Percentiles rank a stretch among this genome's conserved stretches.
Evolutionary conservation across 768 basidiomycete genomes (phyloP).

Genomic region (Mycena amicta): DNA sequence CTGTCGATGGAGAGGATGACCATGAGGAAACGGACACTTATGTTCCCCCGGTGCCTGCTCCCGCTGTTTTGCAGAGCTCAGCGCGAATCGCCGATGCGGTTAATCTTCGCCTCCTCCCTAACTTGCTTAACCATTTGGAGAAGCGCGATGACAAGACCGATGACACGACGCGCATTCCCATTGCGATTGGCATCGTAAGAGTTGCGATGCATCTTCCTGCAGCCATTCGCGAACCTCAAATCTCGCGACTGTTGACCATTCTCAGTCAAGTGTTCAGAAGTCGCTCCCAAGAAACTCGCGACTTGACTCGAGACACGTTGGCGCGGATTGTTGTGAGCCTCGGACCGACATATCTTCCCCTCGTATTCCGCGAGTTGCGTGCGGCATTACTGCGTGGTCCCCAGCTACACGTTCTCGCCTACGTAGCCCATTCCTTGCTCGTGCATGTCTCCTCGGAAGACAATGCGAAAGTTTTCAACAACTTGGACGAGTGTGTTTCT

Average conservation of each 20-base stretch:
- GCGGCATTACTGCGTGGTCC: constrained; percentile 87
- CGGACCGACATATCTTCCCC: constrained; percentile 73
- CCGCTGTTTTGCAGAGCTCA: constrained; percentile 22
- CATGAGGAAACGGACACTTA: constrained; percentile 35
- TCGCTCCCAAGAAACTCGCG: constrained; percentile 89
- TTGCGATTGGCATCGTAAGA: constrained; percentile 83
- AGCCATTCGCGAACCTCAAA: constrained; percentile 62
- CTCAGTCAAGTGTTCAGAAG: constrained; percentile 92
- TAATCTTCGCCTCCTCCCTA: constrained; percentile 73
- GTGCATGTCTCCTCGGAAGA: constrained; percentile 75
- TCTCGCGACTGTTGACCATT: constrained; percentile 76
- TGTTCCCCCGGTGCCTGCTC: constrained; percentile 22
- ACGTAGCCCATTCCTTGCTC: constrained; percentile 78
- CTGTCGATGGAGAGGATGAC: constrained; percentile 30
- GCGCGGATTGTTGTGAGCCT: constrained; percentile 75
- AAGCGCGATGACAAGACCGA: constrained; percentile 78
- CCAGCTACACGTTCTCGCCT: constrained; percentile 90
- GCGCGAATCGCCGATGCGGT: constrained; percentile 74
- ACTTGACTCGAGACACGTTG: constrained; percentile 80
- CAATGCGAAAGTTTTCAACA: constrained; percentile 53
- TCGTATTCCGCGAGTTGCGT: constrained; percentile 79
- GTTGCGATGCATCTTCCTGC: constrained; percentile 82
- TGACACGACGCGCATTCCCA: constrained; percentile 83
- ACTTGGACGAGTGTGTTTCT: constrained; percentile 75
- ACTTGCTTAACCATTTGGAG: constrained; percentile 78